phyloP scores from a whole-genome alignment of 116 monocot genomes.

The Phalaenopsis hybrid region DNA sequence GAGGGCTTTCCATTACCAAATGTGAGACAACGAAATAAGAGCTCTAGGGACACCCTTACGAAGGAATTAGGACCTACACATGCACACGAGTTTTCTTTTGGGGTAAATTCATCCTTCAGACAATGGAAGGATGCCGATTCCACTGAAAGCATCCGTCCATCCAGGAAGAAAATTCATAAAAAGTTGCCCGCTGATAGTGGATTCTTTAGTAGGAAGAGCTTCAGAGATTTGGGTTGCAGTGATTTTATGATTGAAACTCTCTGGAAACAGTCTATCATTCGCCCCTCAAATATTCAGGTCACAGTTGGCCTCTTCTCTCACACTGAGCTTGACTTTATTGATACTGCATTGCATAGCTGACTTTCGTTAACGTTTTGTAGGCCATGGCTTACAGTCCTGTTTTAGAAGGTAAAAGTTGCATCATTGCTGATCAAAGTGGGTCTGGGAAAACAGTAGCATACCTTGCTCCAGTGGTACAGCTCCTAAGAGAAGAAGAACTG shows the following conservation, averaged over 20 bases:
- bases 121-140: slow-evolving; percentile 27
- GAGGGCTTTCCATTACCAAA: not conserved
- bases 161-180: slow-evolving; percentile 5
- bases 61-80: not conserved
- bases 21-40: not conserved
- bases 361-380: slow-evolving; percentile 21
- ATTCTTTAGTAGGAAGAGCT: slow-evolving; percentile 74
- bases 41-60: slow-evolving; percentile 12
- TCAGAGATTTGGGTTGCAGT: slow-evolving; percentile 68
- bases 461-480: slow-evolving; percentile 73
- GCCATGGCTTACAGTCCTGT: slow-evolving; percentile 65
- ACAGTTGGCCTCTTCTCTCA: slow-evolving; percentile 1
- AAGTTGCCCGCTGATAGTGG: slow-evolving; percentile 29
- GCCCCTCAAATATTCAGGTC: slow-evolving; percentile 95
- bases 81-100: not conserved
- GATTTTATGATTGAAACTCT: slow-evolving; percentile 52
- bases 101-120: slow-evolving; percentile 11
- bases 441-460: slow-evolving; percentile 95
- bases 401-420: slow-evolving; percentile 79
- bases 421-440: slow-evolving; percentile 95
- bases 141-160: not conserved
- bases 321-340: not conserved
- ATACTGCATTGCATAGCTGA: not conserved
- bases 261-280: slow-evolving; percentile 29
- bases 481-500: slow-evolving; percentile 70